Conservation (phyloP, 2,329 filamentous ascomycete species). For the Microdochium paspali region DNA sequence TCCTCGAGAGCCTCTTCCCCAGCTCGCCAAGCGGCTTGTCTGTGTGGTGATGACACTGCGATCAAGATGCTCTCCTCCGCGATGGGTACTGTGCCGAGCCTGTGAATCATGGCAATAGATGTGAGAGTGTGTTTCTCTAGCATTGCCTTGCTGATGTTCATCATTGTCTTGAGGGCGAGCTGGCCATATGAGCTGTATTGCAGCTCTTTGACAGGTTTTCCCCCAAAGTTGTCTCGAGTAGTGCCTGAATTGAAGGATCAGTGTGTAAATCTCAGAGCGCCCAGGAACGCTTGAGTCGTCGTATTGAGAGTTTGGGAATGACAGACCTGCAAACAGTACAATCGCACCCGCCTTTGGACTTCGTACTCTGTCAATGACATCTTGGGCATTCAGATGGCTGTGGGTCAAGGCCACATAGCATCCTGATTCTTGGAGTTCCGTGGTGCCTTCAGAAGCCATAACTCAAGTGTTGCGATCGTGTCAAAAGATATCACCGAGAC, state of each 20-base stretch:
- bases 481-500: no score
- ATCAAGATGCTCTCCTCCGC: slow-evolving; percentile 92
- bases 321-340: slow-evolving; percentile 63
- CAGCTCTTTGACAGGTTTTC: slow-evolving; percentile 63
- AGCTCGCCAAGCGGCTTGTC: slow-evolving; percentile 75
- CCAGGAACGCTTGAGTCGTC: no score
- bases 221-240: slow-evolving; percentile 65
- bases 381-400: slow-evolving; percentile 44
- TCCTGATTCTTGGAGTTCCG: slow-evolving; percentile 32
- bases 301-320: slow-evolving; percentile 1
- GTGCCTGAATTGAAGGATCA: slow-evolving; percentile 42
- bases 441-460: neutral
- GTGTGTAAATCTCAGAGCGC: neutral
- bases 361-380: slow-evolving; percentile 57
- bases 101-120: slow-evolving; percentile 72
- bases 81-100: slow-evolving; percentile 76
- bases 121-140: slow-evolving; percentile 53
- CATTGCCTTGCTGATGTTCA: slow-evolving; percentile 50
- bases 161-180: slow-evolving; percentile 60
- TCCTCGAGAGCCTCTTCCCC: slow-evolving; percentile 84
- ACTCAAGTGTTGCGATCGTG: neutral
- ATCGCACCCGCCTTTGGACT: slow-evolving; percentile 67
- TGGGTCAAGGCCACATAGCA: slow-evolving; percentile 64
- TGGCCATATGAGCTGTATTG: slow-evolving; percentile 67
- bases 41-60: slow-evolving; percentile 73